Conservation (phyloP, 495 filamentous ascomycete genomes). For the Symbiotaphrina buchneri region DNA sequence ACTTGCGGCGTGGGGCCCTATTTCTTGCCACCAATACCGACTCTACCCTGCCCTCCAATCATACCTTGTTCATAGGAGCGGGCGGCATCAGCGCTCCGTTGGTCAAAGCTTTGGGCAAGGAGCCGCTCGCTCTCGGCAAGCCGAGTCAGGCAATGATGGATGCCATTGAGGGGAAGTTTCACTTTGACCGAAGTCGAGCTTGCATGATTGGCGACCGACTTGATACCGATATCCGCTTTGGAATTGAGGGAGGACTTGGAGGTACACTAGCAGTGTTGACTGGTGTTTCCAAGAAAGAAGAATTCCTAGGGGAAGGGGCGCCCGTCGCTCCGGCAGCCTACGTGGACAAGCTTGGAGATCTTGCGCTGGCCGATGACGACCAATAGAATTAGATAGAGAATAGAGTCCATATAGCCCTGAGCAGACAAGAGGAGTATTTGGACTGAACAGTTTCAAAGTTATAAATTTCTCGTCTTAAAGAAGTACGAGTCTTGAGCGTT, state of each 20-base stretch:
- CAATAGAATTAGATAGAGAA: no score
- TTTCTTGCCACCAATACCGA: constrained; percentile 93
- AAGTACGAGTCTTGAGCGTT: no score
- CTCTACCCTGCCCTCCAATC: constrained; percentile 57
- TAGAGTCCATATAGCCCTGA: no score
- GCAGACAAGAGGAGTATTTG: no score
- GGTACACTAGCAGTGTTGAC: constrained; percentile 85
- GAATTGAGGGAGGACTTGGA: constrained; percentile 71
- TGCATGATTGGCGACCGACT: constrained; percentile 95
- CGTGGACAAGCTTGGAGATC: not conserved
- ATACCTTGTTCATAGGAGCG: constrained; percentile 75
- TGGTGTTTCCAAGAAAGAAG: constrained; percentile 61
- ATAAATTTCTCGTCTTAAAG: no score
- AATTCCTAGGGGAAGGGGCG: no score
- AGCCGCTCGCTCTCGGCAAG: constrained; percentile 69
- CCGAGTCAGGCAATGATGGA: constrained; percentile 99
- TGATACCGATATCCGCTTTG: constrained; percentile 93
- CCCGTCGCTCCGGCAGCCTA: not conserved
- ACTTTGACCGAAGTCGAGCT: constrained; percentile 57
- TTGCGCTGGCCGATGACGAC: not conserved
- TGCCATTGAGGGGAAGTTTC: constrained; percentile 87
- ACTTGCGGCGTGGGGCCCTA: constrained; percentile 58
- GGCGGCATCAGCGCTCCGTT: constrained; percentile 65
- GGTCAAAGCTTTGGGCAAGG: constrained; percentile 9
- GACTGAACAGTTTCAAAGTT: no score